Conservation (phyloP, 176 grass and related monocot species). For the Chrysopogon serrulatus region DNA sequence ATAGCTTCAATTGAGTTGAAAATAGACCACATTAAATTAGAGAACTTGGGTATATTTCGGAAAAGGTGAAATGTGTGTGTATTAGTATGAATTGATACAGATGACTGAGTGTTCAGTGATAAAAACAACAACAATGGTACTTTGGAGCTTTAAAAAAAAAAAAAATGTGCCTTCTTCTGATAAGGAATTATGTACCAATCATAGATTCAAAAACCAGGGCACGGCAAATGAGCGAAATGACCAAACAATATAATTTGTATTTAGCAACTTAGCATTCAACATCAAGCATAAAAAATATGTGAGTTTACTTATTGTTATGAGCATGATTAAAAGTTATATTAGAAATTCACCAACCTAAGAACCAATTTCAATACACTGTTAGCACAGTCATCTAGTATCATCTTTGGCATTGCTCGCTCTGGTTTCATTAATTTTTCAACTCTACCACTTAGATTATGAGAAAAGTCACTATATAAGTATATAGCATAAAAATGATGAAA, state of each 20-base stretch:
- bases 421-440: slow-evolving; percentile 19
- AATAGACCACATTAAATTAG: neutral
- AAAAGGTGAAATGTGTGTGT: neutral
- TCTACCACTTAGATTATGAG: neutral
- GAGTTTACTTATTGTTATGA: neutral
- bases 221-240: neutral
- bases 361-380: slow-evolving; percentile 7
- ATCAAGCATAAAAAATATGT: neutral
- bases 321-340: neutral
- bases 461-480: neutral
- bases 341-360: neutral
- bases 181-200: neutral
- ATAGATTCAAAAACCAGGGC: neutral
- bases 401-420: neutral
- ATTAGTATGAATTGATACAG: neutral
- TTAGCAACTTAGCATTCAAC: neutral
- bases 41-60: neutral
- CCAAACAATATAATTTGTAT: neutral
- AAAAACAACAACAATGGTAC: neutral
- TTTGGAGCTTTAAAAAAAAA: neutral
- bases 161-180: neutral
- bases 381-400: neutral
- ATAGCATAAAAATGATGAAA: slow-evolving; percentile 20
- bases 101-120: neutral
- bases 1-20: neutral